Conservation (phyloP, 495 filamentous ascomycete genomes). For the Lophiostoma macrostomum region DNA sequence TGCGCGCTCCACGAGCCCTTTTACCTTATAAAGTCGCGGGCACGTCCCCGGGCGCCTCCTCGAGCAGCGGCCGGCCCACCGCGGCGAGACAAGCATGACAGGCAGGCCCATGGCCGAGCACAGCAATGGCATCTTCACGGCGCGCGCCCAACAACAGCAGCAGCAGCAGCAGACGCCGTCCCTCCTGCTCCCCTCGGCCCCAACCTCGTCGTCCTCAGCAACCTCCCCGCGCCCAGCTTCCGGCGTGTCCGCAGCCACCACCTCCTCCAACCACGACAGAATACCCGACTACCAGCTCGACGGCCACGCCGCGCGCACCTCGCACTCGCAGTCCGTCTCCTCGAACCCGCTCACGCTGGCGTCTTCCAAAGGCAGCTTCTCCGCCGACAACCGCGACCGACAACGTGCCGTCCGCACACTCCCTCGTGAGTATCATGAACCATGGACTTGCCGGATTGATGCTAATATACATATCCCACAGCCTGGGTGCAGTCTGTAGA, state of each 20-base stretch:
- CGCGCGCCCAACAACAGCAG: too few species aligned
- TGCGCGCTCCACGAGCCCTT: too few species aligned
- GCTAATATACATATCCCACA: background rate
- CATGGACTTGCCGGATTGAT: background rate
- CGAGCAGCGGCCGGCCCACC: background rate
- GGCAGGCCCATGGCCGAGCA: slow-evolving; percentile 23
- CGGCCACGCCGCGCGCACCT: slow-evolving; percentile 13
- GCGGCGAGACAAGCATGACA: slow-evolving; percentile 12
- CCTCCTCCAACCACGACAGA: slow-evolving; percentile 29
- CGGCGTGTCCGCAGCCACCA: slow-evolving; percentile 20
- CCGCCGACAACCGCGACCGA: slow-evolving; percentile 29
- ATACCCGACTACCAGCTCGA: slow-evolving; percentile 14
- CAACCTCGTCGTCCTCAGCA: slow-evolving; percentile 11
- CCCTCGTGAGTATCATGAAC: slow-evolving; percentile 33
- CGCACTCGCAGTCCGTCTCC: slow-evolving; percentile 29
- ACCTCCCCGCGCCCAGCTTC: slow-evolving; percentile 23
- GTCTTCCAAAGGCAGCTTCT: slow-evolving; percentile 28
- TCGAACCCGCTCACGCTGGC: slow-evolving; percentile 32
- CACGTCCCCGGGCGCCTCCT: background rate
- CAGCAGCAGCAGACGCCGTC: background rate
- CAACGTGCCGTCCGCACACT: slow-evolving; percentile 41
- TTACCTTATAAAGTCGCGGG: background rate
- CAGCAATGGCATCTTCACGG: slow-evolving; percentile 20
- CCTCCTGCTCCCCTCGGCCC: slow-evolving; percentile 3
- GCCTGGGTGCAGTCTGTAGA: slow-evolving; percentile 36